Evolutionary conservation across 2,329 filamentous ascomycete species (phyloP), one percentile per base, ranked within the genome.

Genomic region (Penicillium sp.): DNA sequence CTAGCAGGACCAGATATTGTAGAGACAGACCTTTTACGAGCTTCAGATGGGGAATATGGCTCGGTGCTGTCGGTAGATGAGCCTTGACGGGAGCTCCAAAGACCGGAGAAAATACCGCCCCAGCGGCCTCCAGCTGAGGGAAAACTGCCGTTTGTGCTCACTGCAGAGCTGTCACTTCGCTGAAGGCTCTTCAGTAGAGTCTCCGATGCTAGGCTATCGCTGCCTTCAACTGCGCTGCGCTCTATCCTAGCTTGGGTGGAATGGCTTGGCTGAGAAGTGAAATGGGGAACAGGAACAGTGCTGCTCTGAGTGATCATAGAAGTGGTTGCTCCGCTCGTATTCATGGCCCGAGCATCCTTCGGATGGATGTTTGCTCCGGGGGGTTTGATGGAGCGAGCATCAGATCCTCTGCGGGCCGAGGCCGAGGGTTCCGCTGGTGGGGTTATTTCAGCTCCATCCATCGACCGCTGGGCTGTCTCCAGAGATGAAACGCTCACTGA

Each of bases 31-130:
- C 66, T 64, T 45, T 63, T 64, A 32, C 69, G 71, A 38, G 60
- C 57, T 43, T 71, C 65, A 22, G 59, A 45, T 29, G 64, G 50
- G 10, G 57, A 56, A 18, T 61, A 62, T 24, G 56, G 48, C 22
- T 65, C 66, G 42, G 58, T 54, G 11, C 76, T 71, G 51, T 76
- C 76, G 10, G 74, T 76, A 8, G 80, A 78, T 2, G 80, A 80
- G 44, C 76, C 77, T 47, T 79, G 76, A 16, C 75, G 78, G 35
- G 75, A 72, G 60, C 73, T 78, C 83, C 83, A 85, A 55, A 85
- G 77, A 2, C 77, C 78, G 55, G 80, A 83, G 62, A 84, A 79
- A 45, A 85, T 71, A 34, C 78, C 82, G 20, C 81, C 81, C 83
- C 82, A 85, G 34, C 79, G 78, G 54, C 79, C 81, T 48, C 68